Conservation (phyloP, 192 early-diverging fungal genomes). For the Anaeromyces robustus region DNA sequence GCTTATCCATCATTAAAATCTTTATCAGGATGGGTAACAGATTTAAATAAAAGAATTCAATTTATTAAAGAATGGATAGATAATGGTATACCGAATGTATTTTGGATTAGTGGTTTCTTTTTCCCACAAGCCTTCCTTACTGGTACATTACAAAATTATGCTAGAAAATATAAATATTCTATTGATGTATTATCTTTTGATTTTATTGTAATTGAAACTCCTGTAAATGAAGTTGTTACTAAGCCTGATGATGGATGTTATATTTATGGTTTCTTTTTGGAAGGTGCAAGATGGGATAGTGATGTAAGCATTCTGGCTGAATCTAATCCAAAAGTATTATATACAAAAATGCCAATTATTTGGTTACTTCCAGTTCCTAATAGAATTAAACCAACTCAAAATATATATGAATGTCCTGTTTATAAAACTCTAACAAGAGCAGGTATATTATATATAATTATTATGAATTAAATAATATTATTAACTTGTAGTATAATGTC, state of each 20-base stretch:
- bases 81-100: constrained; percentile 30
- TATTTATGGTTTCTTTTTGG: constrained; percentile 35
- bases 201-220: constrained; percentile 25
- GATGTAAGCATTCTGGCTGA: constrained; percentile 19
- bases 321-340: constrained; percentile 35
- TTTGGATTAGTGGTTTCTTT: constrained; percentile 45
- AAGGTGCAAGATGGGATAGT: constrained; percentile 39
- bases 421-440: constrained; percentile 43
- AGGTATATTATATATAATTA: constrained; percentile 9
- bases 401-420: constrained; percentile 24
- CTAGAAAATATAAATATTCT: constrained; percentile 34
- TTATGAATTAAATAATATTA: background rate
- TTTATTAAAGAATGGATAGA: constrained; percentile 43
- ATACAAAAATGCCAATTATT: constrained; percentile 39
- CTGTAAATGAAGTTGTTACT: constrained; percentile 2
- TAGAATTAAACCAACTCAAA: constrained; percentile 17
- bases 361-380: constrained; percentile 40
- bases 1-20: constrained; percentile 40
- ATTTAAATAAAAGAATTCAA: constrained; percentile 25
- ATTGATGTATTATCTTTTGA: constrained; percentile 39
- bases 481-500: too few species aligned
- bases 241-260: constrained; percentile 44
- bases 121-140: constrained; percentile 46
- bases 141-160: constrained; percentile 42
- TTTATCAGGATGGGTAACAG: constrained; percentile 29